Evolutionary conservation across 2,329 filamentous ascomycete genomes (phyloP).

Genomic region (Chalaropsis ovoidea): DNA sequence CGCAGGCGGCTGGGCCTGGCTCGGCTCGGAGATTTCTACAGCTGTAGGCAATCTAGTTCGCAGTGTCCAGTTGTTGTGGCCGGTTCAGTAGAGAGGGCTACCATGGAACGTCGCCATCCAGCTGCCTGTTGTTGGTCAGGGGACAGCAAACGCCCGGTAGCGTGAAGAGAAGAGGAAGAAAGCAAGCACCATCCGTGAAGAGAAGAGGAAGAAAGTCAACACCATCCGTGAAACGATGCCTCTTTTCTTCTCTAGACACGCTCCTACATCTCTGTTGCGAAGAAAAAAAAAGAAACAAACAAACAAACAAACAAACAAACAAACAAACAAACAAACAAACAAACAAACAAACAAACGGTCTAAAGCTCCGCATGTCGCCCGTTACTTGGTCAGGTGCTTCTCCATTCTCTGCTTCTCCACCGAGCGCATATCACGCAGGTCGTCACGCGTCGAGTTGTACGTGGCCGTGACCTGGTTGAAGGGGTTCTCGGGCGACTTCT

Average conservation of each 20-base stretch:
- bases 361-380: slow-evolving; percentile 8
- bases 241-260: not conserved
- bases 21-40: not conserved
- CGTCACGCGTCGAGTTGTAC: slow-evolving; percentile 71
- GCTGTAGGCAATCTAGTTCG: not conserved
- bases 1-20: not conserved
- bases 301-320: no score
- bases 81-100: no score
- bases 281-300: no score
- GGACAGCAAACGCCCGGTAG: no score
- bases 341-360: no score
- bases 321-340: no score
- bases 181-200: not conserved
- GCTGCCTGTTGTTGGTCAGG: no score
- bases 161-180: no score
- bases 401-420: slow-evolving; percentile 67
- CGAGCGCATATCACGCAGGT: slow-evolving; percentile 55
- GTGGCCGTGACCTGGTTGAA: slow-evolving; percentile 73
- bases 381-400: slow-evolving; percentile 45
- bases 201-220: no score
- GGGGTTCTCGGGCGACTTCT: slow-evolving; percentile 88
- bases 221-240: not conserved
- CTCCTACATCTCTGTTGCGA: not conserved
- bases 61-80: not conserved
- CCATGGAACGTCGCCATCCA: no score